Evolutionary conservation across 139 green algal species (phyloP).

Genomic region (Chlamydomonas urium): DNA sequence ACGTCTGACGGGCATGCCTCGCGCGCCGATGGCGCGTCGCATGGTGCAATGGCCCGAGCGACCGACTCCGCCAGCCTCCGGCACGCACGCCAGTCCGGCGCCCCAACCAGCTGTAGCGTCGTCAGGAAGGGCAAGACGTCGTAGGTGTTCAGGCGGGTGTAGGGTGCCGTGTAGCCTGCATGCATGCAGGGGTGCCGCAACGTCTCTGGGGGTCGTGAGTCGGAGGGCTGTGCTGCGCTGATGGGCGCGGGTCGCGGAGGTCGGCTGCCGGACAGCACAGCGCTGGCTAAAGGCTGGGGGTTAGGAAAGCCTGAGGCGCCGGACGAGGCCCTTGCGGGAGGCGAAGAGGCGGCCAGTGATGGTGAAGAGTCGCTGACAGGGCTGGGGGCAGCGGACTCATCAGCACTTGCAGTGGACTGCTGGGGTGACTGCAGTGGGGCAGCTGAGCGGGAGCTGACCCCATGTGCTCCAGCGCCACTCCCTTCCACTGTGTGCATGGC

Average conservation of each 20-base stretch:
- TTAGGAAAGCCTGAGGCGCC: background rate
- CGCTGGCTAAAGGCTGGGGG: background rate
- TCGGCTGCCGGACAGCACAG: background rate
- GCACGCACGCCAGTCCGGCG: conserved; percentile 51
- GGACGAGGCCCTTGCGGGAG: background rate
- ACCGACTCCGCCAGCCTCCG: conserved; percentile 35
- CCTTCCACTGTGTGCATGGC: too few species aligned
- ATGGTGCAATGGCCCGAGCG: conserved; percentile 36
- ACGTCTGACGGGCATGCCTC: too few species aligned
- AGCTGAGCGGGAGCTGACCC: too few species aligned
- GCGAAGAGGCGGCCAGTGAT: background rate
- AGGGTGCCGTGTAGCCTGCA: conserved; percentile 46
- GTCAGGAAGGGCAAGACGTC: conserved; percentile 5
- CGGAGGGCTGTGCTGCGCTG: conserved; percentile 1
- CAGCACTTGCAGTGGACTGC: too few species aligned
- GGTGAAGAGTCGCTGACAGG: too few species aligned
- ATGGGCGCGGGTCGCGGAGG: conserved; percentile 8
- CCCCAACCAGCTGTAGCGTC: conserved; percentile 25
- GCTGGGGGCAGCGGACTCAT: too few species aligned
- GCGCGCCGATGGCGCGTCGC: conserved; percentile 13
- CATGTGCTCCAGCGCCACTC: too few species aligned
- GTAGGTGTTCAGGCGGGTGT: conserved; percentile 34
- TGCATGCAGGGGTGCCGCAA: conserved; percentile 69
- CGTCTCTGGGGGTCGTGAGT: too few species aligned
- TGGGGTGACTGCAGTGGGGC: too few species aligned